These are phyloP conservation scores for Ilyonectria destructans DNA, from an alignment of 2,329 filamentous ascomycete species.

Conservation along the genomic window DNA sequence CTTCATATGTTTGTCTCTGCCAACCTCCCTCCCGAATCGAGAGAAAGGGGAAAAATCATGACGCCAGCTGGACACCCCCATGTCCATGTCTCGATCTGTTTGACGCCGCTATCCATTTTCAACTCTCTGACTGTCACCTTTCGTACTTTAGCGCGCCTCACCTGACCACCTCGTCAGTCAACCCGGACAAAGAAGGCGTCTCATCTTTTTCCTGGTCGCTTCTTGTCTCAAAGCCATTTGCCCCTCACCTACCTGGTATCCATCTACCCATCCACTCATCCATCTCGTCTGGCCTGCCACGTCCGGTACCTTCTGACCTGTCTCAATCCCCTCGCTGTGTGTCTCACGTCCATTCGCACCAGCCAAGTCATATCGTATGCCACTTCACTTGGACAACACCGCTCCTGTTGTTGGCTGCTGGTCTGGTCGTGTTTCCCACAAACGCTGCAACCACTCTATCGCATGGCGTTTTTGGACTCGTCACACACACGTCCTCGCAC, in stretches of 20 bases:
- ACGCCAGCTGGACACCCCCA: not conserved
- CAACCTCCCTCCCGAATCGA: not conserved
- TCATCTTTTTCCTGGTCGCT: constrained; percentile 11
- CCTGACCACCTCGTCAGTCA: constrained; percentile 19
- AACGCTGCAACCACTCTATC: constrained; percentile 12
- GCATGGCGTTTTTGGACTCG: not conserved
- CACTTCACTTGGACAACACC: not conserved
- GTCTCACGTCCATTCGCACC: constrained; percentile 12
- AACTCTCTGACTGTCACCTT: not conserved
- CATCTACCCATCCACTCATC: not conserved
- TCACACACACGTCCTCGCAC: not conserved
- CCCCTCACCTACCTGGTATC: constrained; percentile 1
- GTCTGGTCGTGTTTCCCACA: constrained; percentile 1
- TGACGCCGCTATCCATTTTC: not conserved
- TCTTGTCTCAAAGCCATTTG: constrained; percentile 22
- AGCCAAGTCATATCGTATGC: constrained; percentile 10
- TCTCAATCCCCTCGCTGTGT: constrained; percentile 17
- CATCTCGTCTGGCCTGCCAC: not conserved
- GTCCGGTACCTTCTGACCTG: constrained; percentile 7
- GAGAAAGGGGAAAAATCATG: not conserved
- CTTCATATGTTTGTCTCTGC: not conserved
- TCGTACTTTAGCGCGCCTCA: constrained; percentile 1
- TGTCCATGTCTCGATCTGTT: constrained; percentile 2
- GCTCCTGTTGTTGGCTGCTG: not conserved
- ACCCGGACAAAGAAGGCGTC: constrained; percentile 9